Percentiles rank a stretch among this genome's conserved stretches.
Evolutionary conservation across 495 filamentous ascomycete genomes (phyloP).

Genomic region (Talaromyces thailandensis): DNA sequence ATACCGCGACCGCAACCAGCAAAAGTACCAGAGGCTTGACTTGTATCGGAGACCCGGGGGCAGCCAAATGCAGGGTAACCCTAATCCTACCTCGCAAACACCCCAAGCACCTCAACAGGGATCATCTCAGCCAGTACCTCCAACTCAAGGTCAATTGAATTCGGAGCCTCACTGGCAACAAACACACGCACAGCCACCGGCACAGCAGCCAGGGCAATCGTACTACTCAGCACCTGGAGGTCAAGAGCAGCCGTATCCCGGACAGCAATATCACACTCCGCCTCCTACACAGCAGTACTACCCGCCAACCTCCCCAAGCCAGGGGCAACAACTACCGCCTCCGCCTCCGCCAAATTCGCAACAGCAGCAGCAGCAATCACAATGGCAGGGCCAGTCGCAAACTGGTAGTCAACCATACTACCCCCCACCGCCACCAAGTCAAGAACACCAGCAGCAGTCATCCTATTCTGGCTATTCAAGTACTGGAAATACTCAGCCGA

Average conservation of each 20-base stretch:
- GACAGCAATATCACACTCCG: slow-evolving; percentile 7
- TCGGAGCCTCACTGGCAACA: slow-evolving; percentile 13
- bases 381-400: slow-evolving; percentile 5
- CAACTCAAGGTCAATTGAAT: slow-evolving; percentile 3
- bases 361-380: slow-evolving; percentile 10
- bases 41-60: slow-evolving; percentile 23
- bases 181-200: slow-evolving; percentile 10
- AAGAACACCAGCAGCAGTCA: not conserved
- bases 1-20: slow-evolving; percentile 57
- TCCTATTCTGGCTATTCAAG: not conserved
- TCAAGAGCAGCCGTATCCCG: slow-evolving; percentile 8
- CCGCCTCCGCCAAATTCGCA: slow-evolving; percentile 4
- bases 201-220: slow-evolving; percentile 8
- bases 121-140: slow-evolving; percentile 1
- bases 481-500: not conserved
- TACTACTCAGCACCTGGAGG: slow-evolving; percentile 4
- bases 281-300: slow-evolving; percentile 2
- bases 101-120: not conserved
- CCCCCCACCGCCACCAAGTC: slow-evolving; percentile 9
- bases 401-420: slow-evolving; percentile 6
- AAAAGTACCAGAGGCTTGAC: slow-evolving; percentile 50
- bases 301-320: slow-evolving; percentile 5
- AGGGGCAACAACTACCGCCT: slow-evolving; percentile 5
- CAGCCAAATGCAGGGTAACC: slow-evolving; percentile 8
- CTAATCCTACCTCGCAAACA: not conserved